Conservation (phyloP, 441 rosid species). For the Adansonia madagascariensis region DNA sequence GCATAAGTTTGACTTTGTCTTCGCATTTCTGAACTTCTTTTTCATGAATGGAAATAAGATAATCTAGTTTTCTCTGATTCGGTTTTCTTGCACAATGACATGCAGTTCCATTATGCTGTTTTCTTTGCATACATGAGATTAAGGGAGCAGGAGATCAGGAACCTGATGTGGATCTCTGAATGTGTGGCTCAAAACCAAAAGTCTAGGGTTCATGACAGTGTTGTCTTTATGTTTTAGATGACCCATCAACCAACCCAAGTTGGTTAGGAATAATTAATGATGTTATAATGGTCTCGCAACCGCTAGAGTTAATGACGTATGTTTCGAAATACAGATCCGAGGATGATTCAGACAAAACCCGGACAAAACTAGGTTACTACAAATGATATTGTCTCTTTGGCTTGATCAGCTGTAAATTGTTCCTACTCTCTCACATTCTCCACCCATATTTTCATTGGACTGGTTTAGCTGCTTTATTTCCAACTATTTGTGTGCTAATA, state of each 20-base stretch:
- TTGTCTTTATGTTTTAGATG: no score
- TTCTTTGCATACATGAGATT: slow-evolving; percentile 95
- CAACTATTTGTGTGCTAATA: not conserved
- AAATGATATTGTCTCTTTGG: no score
- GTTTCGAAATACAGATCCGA: no score
- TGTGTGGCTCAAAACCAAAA: slow-evolving; percentile 99
- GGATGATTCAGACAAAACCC: no score
- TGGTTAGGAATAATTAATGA: no score
- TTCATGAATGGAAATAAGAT: not conserved
- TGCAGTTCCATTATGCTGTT: slow-evolving; percentile 89
- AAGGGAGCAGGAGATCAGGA: slow-evolving; percentile 98
- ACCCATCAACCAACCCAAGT: no score
- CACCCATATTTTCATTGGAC: not conserved
- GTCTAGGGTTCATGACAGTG: slow-evolving; percentile 68
- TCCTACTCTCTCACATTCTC: not conserved
- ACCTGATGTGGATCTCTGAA: slow-evolving; percentile 96
- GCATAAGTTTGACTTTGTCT: not conserved
- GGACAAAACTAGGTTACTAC: no score
- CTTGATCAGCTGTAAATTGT: slow-evolving; percentile 15
- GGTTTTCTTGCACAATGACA: not conserved
- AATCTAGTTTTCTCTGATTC: not conserved
- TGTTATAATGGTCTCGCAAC: no score
- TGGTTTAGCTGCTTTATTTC: slow-evolving; percentile 2
- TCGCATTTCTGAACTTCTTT: not conserved
- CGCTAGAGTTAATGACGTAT: no score